Percentiles rank a stretch among this genome's conserved stretches.
These are phyloP conservation scores for Penicillium sp. DNA, from an alignment of 2,329 filamentous ascomycete species.

Conservation along the genomic window DNA sequence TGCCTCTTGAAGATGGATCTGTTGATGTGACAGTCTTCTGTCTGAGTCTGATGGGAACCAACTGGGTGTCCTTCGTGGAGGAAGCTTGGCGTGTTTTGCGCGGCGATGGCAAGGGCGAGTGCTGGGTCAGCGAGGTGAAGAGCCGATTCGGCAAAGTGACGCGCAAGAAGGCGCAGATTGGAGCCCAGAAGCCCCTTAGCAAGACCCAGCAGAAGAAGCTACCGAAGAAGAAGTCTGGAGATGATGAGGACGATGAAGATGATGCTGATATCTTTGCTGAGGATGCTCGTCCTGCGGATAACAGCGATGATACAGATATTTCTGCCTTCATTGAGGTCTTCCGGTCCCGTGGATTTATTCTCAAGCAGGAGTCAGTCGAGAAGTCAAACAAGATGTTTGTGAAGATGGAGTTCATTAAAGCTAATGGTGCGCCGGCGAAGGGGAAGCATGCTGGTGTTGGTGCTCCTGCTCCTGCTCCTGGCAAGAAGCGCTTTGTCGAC, in stretches of 20 bases:
- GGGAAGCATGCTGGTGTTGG: slow-evolving; percentile 64
- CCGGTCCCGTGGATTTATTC: slow-evolving; percentile 76
- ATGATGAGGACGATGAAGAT: slow-evolving; percentile 42
- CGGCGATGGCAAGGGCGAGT: slow-evolving; percentile 79
- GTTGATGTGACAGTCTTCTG: slow-evolving; percentile 93
- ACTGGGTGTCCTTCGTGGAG: slow-evolving; percentile 95
- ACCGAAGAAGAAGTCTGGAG: slow-evolving; percentile 50
- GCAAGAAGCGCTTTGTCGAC: slow-evolving; percentile 59
- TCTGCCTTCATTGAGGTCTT: slow-evolving; percentile 83
- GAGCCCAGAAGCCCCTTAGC: slow-evolving; percentile 39
- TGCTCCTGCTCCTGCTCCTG: slow-evolving; percentile 29
- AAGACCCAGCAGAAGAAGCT: slow-evolving; percentile 45
- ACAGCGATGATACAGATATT: slow-evolving; percentile 77
- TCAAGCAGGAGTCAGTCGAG: slow-evolving; percentile 73
- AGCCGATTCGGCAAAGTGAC: slow-evolving; percentile 72
- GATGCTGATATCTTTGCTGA: slow-evolving; percentile 56
- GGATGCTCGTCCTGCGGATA: slow-evolving; percentile 53
- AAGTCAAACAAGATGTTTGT: slow-evolving; percentile 97
- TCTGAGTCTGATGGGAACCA: slow-evolving; percentile 96
- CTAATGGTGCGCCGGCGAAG: slow-evolving; percentile 64
- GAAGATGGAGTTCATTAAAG: slow-evolving; percentile 91
- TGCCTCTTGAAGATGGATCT: slow-evolving; percentile 72
- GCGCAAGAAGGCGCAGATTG: slow-evolving; percentile 43
- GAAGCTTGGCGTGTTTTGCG: slow-evolving; percentile 90
- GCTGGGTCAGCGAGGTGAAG: slow-evolving; percentile 98